Conservation (phyloP, 2,329 filamentous ascomycete genomes). For the Phyllosticta citrichinensis region DNA sequence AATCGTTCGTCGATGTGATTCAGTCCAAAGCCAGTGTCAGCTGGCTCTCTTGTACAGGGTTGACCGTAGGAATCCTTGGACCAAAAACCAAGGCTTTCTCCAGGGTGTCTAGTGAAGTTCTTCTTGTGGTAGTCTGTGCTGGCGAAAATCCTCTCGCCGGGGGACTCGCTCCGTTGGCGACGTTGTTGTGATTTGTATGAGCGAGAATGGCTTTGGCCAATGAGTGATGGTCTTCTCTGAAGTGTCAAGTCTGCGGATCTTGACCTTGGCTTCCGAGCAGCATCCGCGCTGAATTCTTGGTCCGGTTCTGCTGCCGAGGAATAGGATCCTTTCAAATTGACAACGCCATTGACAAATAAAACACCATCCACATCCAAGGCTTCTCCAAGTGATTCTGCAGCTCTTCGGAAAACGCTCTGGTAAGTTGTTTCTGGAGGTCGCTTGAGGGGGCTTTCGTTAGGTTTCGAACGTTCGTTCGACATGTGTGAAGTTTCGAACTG, state of each 20-base stretch:
- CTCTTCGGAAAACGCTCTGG: conserved; percentile 13
- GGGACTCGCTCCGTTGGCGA: background rate
- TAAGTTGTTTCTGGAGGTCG: conserved; percentile 11
- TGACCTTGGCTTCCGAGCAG: background rate
- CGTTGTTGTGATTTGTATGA: background rate
- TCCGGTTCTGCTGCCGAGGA: conserved; percentile 12
- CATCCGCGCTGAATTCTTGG: conserved; percentile 8
- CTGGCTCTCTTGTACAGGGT: background rate
- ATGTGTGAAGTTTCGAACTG: background rate
- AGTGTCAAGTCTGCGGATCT: background rate
- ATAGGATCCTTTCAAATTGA: conserved; percentile 13
- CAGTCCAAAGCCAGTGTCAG: conserved; percentile 6
- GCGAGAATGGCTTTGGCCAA: background rate
- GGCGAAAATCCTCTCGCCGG: conserved; percentile 2
- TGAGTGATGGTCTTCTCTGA: background rate
- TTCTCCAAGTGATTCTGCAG: conserved; percentile 12
- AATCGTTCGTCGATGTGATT: conserved; percentile 13
- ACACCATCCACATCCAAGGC: conserved; percentile 11
- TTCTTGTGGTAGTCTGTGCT: conserved; percentile 4
- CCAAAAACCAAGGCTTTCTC: conserved; percentile 1
- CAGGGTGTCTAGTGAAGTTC: conserved; percentile 1
- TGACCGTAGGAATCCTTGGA: background rate
- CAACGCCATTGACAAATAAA: conserved; percentile 14
- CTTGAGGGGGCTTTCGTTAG: background rate
- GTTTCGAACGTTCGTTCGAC: background rate